Conservation (phyloP, 768 basidiomycete species). For the Tulasnella sp. region DNA sequence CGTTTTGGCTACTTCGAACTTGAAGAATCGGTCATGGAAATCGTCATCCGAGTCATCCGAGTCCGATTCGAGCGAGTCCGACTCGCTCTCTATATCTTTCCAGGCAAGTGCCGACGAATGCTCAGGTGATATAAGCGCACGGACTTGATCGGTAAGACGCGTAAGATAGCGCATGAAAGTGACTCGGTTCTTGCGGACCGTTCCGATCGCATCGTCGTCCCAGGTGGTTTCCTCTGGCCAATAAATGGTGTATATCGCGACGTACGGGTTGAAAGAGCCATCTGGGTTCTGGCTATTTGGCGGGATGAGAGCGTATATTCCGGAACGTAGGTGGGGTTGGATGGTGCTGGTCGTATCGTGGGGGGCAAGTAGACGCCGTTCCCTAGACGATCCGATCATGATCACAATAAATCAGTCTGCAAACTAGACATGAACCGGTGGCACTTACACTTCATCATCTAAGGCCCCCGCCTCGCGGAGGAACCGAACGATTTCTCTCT, state of each 20-base stretch:
- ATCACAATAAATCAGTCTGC: neutral
- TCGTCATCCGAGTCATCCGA: neutral
- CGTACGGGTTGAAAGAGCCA: neutral
- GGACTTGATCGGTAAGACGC: conserved; percentile 43
- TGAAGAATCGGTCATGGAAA: conserved; percentile 4
- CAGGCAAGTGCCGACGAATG: conserved; percentile 37
- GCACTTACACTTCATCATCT: conserved; percentile 31
- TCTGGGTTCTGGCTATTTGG: neutral
- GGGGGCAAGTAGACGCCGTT: neutral
- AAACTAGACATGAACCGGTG: neutral
- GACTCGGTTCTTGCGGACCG: conserved; percentile 39
- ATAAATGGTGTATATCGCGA: conserved; percentile 34
- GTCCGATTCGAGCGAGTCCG: neutral
- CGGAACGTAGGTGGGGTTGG: conserved; percentile 3
- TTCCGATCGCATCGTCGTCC: conserved; percentile 36
- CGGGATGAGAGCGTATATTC: conserved; percentile 8
- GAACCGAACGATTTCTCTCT: conserved; percentile 37
- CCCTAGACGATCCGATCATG: neutral
- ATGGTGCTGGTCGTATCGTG: neutral
- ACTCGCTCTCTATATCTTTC: conserved; percentile 18
- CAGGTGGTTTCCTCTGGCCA: conserved; percentile 53
- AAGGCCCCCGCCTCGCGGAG: conserved; percentile 30
- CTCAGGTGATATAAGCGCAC: conserved; percentile 39
- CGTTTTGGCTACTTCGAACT: conserved; percentile 1
- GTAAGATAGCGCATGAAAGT: conserved; percentile 58